Conservation (phyloP, 768 basidiomycete species). For the Kwoniella sp. region DNA sequence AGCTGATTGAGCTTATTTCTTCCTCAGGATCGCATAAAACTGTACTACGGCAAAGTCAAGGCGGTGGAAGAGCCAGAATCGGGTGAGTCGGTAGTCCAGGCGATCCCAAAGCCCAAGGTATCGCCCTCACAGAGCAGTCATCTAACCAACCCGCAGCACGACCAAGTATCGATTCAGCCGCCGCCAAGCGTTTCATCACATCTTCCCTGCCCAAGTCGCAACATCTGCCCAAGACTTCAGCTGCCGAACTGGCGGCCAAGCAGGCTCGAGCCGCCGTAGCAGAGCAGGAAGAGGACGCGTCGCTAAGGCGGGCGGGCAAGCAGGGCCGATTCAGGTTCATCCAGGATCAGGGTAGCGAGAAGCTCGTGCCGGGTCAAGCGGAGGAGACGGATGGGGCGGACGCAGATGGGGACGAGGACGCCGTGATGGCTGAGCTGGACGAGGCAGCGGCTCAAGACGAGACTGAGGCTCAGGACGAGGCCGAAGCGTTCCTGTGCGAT, state of each 20-base stretch:
- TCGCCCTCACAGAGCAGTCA: too few species aligned
- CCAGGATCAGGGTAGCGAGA: constrained; percentile 3
- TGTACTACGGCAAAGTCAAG: constrained; percentile 46
- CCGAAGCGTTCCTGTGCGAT: too few species aligned
- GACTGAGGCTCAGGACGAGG: constrained; percentile 5
- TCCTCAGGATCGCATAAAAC: constrained; percentile 41
- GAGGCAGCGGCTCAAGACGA: background rate
- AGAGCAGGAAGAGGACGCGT: constrained; percentile 9
- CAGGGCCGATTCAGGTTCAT: constrained; percentile 28
- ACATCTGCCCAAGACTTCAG: constrained; percentile 20
- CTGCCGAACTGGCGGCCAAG: constrained; percentile 7
- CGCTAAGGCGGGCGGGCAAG: constrained; percentile 14
- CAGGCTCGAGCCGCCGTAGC: constrained; percentile 16
- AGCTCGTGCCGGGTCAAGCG: constrained; percentile 11
- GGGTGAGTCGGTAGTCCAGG: too few species aligned
- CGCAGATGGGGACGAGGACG: constrained; percentile 12
- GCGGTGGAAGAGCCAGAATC: constrained; percentile 38
- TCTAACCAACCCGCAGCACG: too few species aligned
- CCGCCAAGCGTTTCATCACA: constrained; percentile 42
- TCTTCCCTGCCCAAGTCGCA: constrained; percentile 35
- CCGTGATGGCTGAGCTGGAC: constrained; percentile 5
- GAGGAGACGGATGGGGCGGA: background rate
- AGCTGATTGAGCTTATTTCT: background rate
- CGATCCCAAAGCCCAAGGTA: too few species aligned
- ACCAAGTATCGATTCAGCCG: constrained; percentile 28